phyloP scores from a whole-genome alignment of 2,329 filamentous ascomycete species.

The Xylaria digitata region DNA sequence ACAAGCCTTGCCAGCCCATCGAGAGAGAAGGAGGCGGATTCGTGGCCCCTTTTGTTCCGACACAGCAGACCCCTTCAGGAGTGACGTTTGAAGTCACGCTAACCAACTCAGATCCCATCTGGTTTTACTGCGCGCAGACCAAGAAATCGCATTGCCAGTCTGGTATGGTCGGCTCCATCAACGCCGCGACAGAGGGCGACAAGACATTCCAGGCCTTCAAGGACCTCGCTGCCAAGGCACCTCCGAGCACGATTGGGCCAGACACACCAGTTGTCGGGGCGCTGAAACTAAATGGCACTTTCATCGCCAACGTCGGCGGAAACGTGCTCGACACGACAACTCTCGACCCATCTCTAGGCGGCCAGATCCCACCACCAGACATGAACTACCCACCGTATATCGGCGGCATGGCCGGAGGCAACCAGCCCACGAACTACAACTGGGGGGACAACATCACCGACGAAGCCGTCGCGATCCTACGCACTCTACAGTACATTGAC shows the following conservation, averaged over 20 bases:
- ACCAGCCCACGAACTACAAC: conserved; percentile 50
- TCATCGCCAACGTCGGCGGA: conserved; percentile 47
- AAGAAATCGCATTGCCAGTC: conserved; percentile 51
- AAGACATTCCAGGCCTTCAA: conserved; percentile 56
- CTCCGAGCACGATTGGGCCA: conserved; percentile 51
- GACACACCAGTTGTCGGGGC: conserved; percentile 51
- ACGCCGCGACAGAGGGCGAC: conserved; percentile 51
- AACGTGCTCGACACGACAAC: conserved; percentile 45
- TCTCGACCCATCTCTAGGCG: conserved; percentile 44
- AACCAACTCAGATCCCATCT: conserved; percentile 51
- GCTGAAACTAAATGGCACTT: conserved; percentile 51
- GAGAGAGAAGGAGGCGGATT: conserved; percentile 48
- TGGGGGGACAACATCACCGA: conserved; percentile 49
- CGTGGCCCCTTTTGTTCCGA: conserved; percentile 55
- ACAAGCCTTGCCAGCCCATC: conserved; percentile 55
- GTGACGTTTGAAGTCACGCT: conserved; percentile 51
- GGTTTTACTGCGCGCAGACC: conserved; percentile 55
- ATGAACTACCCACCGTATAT: conserved; percentile 46
- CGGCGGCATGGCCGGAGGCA: conserved; percentile 51
- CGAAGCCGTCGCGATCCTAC: conserved; percentile 44
- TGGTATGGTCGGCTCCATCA: conserved; percentile 63
- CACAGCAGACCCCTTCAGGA: conserved; percentile 47
- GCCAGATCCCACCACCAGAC: conserved; percentile 45
- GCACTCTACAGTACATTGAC: conserved; percentile 50
- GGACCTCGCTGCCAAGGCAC: conserved; percentile 50